These are phyloP conservation scores for Yamadazyma scolyti DNA, from an alignment of 805 yeast genomes.

Conservation along the genomic window DNA sequence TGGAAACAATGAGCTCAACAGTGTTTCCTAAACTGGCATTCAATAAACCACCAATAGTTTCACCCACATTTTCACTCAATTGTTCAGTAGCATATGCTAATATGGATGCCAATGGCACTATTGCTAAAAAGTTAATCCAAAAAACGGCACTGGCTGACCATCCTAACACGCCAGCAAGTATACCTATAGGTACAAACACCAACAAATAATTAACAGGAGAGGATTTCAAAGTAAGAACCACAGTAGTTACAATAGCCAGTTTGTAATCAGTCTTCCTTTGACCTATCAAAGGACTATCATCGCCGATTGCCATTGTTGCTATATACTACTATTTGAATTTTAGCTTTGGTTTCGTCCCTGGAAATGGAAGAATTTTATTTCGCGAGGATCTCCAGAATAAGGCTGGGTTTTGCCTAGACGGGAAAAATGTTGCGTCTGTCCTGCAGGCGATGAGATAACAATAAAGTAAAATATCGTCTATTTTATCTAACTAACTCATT, in stretches of 20 bases:
- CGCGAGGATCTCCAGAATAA: no score
- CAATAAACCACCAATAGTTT: conserved; percentile 87
- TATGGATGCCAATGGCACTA: conserved; percentile 87
- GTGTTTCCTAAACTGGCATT: conserved; percentile 99
- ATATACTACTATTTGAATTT: no score
- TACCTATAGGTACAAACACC: conserved; percentile 85
- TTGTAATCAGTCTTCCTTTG: no score
- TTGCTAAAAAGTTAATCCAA: conserved; percentile 78
- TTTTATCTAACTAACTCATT: conserved; percentile 33
- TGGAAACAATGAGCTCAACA: conserved; percentile 90
- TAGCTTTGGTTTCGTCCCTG: no score
- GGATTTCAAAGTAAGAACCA: conserved; percentile 41
- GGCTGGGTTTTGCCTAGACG: no score
- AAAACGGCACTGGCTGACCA: conserved; percentile 58
- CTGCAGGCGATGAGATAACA: no score
- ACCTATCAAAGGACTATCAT: no score
- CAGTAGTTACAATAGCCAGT: no score
- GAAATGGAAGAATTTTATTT: no score
- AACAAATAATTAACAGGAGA: conserved; percentile 76
- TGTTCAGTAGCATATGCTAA: conserved; percentile 94
- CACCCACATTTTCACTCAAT: conserved; percentile 81
- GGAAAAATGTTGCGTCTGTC: no score
- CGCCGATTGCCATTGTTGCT: no score
- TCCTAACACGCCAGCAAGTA: conserved; percentile 60
- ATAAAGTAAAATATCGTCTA: no score